Evolutionary conservation across 176 grass and related monocot genomes (phyloP).

Genomic region (Triticum timopheevii): DNA sequence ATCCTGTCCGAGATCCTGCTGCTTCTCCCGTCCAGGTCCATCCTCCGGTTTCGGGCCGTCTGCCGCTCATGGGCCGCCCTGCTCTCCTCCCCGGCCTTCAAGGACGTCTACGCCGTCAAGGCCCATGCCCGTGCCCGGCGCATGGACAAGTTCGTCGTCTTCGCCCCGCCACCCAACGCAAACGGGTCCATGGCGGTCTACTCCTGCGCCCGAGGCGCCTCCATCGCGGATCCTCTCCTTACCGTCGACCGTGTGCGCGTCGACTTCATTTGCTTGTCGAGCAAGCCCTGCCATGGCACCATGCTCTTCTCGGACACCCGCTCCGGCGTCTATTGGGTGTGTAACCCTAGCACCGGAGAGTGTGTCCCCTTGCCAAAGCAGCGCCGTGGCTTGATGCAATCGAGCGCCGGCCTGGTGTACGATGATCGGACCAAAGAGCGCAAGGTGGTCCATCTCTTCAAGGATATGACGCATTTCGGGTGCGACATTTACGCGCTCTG

Average conservation of each 20-base stretch:
- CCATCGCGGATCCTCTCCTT: not conserved
- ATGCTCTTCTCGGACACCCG: conserved; percentile 15
- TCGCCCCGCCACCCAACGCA: not conserved
- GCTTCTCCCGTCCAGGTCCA: not conserved
- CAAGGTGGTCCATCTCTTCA: conserved; percentile 10
- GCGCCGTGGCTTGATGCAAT: not conserved
- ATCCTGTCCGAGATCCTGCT: not conserved
- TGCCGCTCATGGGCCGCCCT: not conserved
- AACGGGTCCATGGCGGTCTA: not conserved
- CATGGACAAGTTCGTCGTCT: not conserved
- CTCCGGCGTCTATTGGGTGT: not conserved
- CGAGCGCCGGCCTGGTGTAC: not conserved
- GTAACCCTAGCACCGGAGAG: conserved; percentile 35
- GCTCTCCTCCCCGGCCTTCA: not conserved
- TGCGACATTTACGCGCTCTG: conserved; percentile 15
- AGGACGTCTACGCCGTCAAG: not conserved
- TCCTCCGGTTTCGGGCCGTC: not conserved
- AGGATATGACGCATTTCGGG: not conserved
- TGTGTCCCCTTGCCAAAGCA: not conserved
- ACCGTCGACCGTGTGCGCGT: not conserved
- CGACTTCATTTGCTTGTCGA: conserved; percentile 4
- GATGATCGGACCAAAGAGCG: not conserved
- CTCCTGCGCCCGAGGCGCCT: not conserved
- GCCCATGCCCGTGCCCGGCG: not conserved
- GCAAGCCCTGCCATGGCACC: not conserved